Conservation (phyloP, 768 basidiomycete species). For the Mycena sanguinolenta region DNA sequence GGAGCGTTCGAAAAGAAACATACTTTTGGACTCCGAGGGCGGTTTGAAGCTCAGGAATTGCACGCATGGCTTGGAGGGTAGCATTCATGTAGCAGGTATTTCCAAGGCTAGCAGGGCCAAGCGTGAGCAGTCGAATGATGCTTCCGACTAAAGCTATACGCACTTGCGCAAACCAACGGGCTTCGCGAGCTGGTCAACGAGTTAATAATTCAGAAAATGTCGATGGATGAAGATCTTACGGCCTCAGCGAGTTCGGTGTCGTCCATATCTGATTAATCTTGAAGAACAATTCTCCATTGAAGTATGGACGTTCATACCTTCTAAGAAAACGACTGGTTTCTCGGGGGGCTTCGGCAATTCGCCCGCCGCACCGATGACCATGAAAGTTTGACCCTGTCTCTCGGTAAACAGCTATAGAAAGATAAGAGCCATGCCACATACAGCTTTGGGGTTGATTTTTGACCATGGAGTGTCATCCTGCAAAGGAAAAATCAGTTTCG, state of each 20-base stretch:
- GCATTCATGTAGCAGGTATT: conserved; percentile 99
- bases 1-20: conserved; percentile 36
- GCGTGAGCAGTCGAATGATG: not conserved
- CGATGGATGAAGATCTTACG: conserved; percentile 60
- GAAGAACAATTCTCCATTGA: not conserved
- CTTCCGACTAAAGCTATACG: conserved; percentile 32
- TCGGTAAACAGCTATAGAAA: conserved; percentile 7
- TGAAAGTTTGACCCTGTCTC: conserved; percentile 86
- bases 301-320: conserved; percentile 62
- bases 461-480: conserved; percentile 91
- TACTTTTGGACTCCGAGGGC: conserved; percentile 69
- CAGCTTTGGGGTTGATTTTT: conserved; percentile 87
- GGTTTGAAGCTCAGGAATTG: conserved; percentile 88
- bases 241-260: conserved; percentile 84
- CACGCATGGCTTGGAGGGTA: conserved; percentile 92
- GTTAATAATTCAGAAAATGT: conserved; percentile 25
- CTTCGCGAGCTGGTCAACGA: conserved; percentile 68
- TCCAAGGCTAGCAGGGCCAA: conserved; percentile 66
- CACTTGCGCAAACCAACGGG: conserved; percentile 89
- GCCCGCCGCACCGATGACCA: conserved; percentile 94
- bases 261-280: conserved; percentile 76
- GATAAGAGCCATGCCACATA: conserved; percentile 50
- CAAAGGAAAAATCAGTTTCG: conserved; percentile 14
- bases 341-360: conserved; percentile 91
- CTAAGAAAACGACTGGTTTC: conserved; percentile 84